Evolutionary conservation across 805 yeast species (phyloP), one percentile per base, ranked within the genome.

Genomic region (Metschnikowia anglica): DNA sequence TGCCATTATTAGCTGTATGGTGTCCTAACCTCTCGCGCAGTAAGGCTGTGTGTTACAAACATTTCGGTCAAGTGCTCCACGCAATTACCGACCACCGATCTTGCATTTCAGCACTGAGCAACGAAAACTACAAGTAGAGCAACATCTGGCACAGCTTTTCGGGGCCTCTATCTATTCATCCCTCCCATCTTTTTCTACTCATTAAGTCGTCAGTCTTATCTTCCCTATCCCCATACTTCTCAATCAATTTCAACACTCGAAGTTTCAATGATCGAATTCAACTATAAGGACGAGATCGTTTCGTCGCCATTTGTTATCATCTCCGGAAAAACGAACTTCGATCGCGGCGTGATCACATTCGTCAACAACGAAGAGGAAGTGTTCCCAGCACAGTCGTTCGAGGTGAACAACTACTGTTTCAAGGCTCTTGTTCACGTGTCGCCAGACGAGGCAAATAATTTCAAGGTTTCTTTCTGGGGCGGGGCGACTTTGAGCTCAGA

Each of bases 391-490:
- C 83, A 80, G 53, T 70, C 73, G 41, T 85, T 73, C 54, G 95
- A 90, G 46, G 78, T 89, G 5, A 78, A 80, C 40, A 66, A 76
- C 16, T 82, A 84, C 1, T 73, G 76, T 46, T 91, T 90, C 72
- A 90, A 89, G 61, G 86, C 87, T 0, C 56, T 86, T 13, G 70
- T 86, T 2, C 85, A 85, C 47, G 72, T 90, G 15, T 76, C 80
- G 16, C 81, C 84, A 0, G 90, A 91, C n/a, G 62, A 62, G 29
- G 27, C 48, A 17, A 91, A 90, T 57, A 60, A 58, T 3, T 59
- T 90, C 31, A 56, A 63, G 2, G 74, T 86, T 5, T 72, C 74
- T 2, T 80, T 76, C 21, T 59, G 66, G 16, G 66, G 67, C 37
- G 25, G 34, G 2, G 52, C 50, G 2, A 12, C 12, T 4, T 23